Evolutionary conservation across 2,329 filamentous ascomycete species (phyloP).

Genomic region (Cryoendolithus antarcticus): DNA sequence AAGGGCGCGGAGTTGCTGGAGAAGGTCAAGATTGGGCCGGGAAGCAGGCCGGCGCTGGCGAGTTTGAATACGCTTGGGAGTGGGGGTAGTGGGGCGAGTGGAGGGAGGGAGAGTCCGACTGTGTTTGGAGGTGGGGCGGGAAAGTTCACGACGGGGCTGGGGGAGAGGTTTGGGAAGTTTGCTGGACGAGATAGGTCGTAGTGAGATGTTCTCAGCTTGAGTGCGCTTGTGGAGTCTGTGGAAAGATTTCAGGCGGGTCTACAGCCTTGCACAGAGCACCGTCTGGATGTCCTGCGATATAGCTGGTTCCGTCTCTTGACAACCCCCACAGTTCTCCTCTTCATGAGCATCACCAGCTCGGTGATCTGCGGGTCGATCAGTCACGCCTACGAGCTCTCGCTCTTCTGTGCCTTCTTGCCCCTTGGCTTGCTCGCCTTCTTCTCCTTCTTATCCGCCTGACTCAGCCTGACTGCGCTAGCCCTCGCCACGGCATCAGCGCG

Average conservation of each 20-base stretch:
- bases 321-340: too few relatives aligned
- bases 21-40: slow-evolving; percentile 42
- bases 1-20: slow-evolving; percentile 84
- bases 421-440: slow-evolving; percentile 47
- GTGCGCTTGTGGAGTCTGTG: too few relatives aligned
- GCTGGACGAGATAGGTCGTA: slow-evolving; percentile 2
- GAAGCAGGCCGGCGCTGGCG: slow-evolving; percentile 2
- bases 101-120: slow-evolving; percentile 1
- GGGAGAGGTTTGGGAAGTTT: slow-evolving; percentile 5
- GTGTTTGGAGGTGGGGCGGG: slow-evolving; percentile 1
- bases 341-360: too few relatives aligned
- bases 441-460: slow-evolving; percentile 69
- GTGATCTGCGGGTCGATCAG: too few relatives aligned
- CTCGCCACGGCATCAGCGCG: slow-evolving; percentile 61
- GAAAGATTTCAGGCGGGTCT: too few relatives aligned
- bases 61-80: slow-evolving; percentile 4
- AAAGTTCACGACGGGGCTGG: slow-evolving; percentile 4
- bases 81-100: not conserved
- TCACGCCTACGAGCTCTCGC: slow-evolving; percentile 9
- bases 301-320: too few relatives aligned
- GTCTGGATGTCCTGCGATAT: too few relatives aligned
- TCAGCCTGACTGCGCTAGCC: slow-evolving; percentile 61
- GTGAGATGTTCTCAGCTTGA: too few relatives aligned
- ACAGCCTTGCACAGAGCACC: too few relatives aligned
- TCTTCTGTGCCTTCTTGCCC: slow-evolving; percentile 24